These are phyloP conservation scores for Calonectria montana DNA, from an alignment of 2,329 filamentous ascomycete species.

Conservation along the genomic window DNA sequence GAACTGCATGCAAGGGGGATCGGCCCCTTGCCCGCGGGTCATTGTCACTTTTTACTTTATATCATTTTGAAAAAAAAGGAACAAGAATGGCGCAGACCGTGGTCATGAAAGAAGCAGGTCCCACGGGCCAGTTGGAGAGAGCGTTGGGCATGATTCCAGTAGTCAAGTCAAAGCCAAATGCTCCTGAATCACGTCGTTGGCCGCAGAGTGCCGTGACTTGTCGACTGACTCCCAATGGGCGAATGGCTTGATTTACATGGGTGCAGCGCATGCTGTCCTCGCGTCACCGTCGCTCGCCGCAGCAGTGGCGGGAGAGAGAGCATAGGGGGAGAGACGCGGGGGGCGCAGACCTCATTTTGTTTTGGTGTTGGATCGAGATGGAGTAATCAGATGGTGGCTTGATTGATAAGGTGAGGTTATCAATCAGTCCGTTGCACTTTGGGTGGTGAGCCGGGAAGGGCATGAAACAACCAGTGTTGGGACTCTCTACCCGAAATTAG, in stretches of 20 bases:
- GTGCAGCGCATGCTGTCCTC: not conserved
- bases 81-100: not conserved
- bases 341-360: not conserved
- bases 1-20: conserved; percentile 4
- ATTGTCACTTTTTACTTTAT: not conserved
- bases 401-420: conserved; percentile 3
- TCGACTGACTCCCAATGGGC: not conserved
- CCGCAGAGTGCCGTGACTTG: conserved; percentile 4
- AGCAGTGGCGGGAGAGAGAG: not conserved
- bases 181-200: not conserved
- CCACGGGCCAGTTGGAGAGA: too few relatives aligned
- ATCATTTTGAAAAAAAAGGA: not conserved
- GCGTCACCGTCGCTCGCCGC: not conserved
- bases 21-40: not conserved
- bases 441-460: not conserved
- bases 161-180: not conserved
- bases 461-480: not conserved
- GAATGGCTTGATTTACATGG: not conserved
- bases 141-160: not conserved
- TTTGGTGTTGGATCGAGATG: too few relatives aligned
- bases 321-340: not conserved
- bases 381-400: not conserved
- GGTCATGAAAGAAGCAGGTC: not conserved
- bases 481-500: not conserved
- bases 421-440: conserved; percentile 6